These are phyloP conservation scores for Cantharellus cinnabarinus DNA, from an alignment of 768 basidiomycete species.

Conservation along the genomic window DNA sequence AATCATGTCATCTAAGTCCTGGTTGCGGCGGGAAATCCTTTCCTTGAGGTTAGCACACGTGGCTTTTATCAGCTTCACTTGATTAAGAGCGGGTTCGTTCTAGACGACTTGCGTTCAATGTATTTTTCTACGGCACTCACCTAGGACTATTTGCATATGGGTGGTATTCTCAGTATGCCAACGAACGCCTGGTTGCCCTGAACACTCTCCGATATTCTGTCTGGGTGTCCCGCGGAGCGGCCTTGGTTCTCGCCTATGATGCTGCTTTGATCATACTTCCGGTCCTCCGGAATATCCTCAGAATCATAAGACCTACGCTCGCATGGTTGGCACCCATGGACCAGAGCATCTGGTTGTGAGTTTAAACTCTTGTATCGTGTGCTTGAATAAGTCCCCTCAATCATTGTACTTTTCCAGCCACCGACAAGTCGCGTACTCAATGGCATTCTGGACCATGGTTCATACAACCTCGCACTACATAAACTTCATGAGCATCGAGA, in stretches of 20 bases:
- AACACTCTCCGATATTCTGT: background rate
- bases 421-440: background rate
- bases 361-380: background rate
- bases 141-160: conserved; percentile 59
- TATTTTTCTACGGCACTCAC: conserved; percentile 62
- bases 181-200: background rate
- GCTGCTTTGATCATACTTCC: background rate
- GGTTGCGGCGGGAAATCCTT: background rate
- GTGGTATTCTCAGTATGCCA: conserved; percentile 36
- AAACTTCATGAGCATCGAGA: background rate
- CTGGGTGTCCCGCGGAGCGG: background rate
- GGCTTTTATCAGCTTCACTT: background rate
- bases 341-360: background rate
- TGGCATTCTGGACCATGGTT: background rate
- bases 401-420: background rate
- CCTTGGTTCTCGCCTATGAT: background rate
- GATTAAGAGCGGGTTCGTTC: too few species aligned
- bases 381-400: too few species aligned
- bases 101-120: conserved; percentile 5
- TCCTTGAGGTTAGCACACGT: background rate
- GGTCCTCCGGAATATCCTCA: background rate
- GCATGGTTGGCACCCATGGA: background rate
- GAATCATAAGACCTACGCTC: background rate
- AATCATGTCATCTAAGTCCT: background rate
- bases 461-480: background rate